Evolutionary conservation across 768 basidiomycete genomes (phyloP), one percentile per base, ranked within the genome.

Genomic region (Pulveroboletus ravenelii): DNA sequence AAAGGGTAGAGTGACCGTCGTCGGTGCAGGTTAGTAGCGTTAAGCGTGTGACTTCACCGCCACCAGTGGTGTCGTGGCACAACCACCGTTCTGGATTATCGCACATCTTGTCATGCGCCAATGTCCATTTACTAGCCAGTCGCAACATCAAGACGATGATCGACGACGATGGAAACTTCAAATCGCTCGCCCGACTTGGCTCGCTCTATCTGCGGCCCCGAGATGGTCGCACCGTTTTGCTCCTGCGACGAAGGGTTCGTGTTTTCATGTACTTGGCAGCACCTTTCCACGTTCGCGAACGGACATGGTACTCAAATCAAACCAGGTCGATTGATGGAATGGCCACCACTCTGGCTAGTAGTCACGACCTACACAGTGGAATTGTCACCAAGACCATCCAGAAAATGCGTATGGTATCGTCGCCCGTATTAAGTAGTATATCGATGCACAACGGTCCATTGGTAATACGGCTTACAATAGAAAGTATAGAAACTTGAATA

Each of bases 401-500:
- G 15, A 41, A 47, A 14, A 27, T 54, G 48, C 18, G 23, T 29
- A 41, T 25, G 51, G 51, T 60, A 60, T 54, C 52, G 18, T 29
- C 13, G 35, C 34, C 17, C 12, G 6, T 46, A 41, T 47, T 41
- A 51, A 36, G 48, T 53, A 52, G 40, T 52, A 47, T 50, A 51
- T 52, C 35, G 25, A 37, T 45, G 45, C 32, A 43, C 20, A 51
- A 51, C 17, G 3, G 61, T 64, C 48, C 59, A 45, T 47, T 54
- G 57, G 41, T 47, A 47, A 42, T 52, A 50, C 58, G 52, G 38
- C 41, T 50, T 64, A 66, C 57, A 54, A 61, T 63, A 58, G 57
- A 61, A 38, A 52, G 53, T 47, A 68, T 58, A 63, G 56, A 65
- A 35, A 54, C 44, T 37, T 18, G 46, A 58, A 64, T 64, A 63